Evolutionary conservation across 2,329 filamentous ascomycete genomes (phyloP).

Genomic region (Penicillium sp.): DNA sequence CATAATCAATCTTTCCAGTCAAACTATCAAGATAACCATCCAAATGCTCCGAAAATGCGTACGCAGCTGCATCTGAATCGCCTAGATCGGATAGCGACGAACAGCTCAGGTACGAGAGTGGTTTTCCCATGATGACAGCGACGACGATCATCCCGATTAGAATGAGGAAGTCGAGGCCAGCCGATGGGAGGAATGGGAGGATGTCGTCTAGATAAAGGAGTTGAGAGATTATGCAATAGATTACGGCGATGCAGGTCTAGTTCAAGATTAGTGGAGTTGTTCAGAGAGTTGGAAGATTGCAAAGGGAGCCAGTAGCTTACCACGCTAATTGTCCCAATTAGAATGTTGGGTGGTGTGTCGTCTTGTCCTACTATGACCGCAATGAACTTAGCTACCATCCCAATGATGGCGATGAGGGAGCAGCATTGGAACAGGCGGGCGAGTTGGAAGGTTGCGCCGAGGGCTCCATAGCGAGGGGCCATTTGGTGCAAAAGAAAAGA

Average conservation of each 20-base stretch:
- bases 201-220: conserved; percentile 78
- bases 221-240: conserved; percentile 78
- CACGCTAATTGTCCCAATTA: conserved; percentile 76
- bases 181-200: conserved; percentile 71
- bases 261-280: background rate
- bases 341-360: conserved; percentile 66
- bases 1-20: conserved; percentile 52
- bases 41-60: conserved; percentile 56
- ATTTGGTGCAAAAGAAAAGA: conserved; percentile 18
- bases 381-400: conserved; percentile 80
- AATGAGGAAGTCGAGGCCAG: conserved; percentile 66
- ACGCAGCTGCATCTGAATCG: conserved; percentile 51
- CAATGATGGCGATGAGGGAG: conserved; percentile 74
- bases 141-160: conserved; percentile 78
- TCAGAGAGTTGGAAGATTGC: background rate
- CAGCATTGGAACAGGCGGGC: conserved; percentile 70
- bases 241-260: conserved; percentile 73
- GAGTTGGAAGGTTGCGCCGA: conserved; percentile 76
- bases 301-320: conserved; percentile 57
- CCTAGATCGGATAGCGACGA: conserved; percentile 52
- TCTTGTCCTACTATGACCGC: conserved; percentile 68
- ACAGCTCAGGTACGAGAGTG: conserved; percentile 77
- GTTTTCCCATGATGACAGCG: conserved; percentile 74
- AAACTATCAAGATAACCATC: conserved; percentile 53
- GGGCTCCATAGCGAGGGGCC: conserved; percentile 59